Evolutionary conservation across 257 asterid species (phyloP), one percentile per base, ranked within the genome.

Genomic region (Jasminum sambac): DNA sequence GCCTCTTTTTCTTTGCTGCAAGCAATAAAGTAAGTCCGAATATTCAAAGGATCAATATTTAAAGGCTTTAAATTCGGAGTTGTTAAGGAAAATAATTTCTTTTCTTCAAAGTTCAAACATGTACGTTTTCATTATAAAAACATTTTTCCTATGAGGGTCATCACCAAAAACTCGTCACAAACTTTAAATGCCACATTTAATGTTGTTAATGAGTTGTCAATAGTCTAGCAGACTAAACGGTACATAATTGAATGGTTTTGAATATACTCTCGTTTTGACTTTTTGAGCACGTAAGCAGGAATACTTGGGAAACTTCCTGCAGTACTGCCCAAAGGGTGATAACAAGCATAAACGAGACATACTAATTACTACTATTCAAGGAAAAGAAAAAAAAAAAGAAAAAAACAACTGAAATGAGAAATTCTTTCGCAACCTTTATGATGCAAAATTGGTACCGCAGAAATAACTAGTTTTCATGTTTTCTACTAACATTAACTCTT

Each of bases 101-200:
- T 5, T 12, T 21, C 2, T 42, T 46, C 57, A 44, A 44, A 44
- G 21, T 21, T 37, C 14, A 39, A 55, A 37, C 42, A 1, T 11
- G 12, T 36, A 50, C 8, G 21, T 34, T 50, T 11, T 11, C 38
- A 68, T 30, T 68, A 50, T n/a, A 34, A 25, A 16, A 37, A 17
- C 46, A 37, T n/a, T 63, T 24, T 63, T 16, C 41, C 8, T 36
- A 14, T 2, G 25, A 17, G 2, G 2, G 23, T n/a, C n/a, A n/a
- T 11, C n/a, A 11, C 40, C 62, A 46, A 64, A 23, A 58, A 72
- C 77, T 42, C 17, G 50, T 66, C 52, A 61, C 58, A 43, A 65
- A 58, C 17, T 40, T 67, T 62, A 44, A 70, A 66, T 71, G 77
- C 69, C 71, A 63, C 72, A 62, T 62, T 48, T 23, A 64, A 17